Evolutionary conservation across 768 basidiomycete genomes (phyloP).

Genomic region (Fomitopsis serialis): DNA sequence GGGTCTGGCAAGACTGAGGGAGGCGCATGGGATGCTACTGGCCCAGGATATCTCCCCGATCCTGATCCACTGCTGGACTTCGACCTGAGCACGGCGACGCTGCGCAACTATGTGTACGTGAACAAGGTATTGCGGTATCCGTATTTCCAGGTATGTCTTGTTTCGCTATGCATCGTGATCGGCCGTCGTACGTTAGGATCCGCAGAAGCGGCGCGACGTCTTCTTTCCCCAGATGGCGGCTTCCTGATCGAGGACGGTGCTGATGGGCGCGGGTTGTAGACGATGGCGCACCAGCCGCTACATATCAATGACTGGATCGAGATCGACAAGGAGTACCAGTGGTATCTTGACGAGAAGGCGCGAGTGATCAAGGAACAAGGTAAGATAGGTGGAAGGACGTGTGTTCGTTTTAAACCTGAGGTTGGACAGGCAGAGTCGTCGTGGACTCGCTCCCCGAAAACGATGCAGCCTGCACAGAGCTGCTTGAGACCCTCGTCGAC

Average conservation of each 20-base stretch:
- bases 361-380: constrained; percentile 25
- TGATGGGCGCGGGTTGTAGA: constrained; percentile 7
- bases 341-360: constrained; percentile 28
- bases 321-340: constrained; percentile 28
- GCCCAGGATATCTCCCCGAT: constrained; percentile 9
- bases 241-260: background rate
- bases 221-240: background rate
- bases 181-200: background rate
- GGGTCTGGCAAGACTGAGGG: constrained; percentile 2
- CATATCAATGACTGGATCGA: constrained; percentile 34
- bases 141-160: constrained; percentile 12
- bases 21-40: constrained; percentile 2
- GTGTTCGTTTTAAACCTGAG: too few relatives aligned
- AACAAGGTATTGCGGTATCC: constrained; percentile 19
- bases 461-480: constrained; percentile 27
- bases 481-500: constrained; percentile 25
- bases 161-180: too few relatives aligned
- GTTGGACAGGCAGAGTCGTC: constrained; percentile 15
- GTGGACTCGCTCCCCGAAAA: constrained; percentile 31
- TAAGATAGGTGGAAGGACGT: too few relatives aligned
- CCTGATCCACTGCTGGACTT: constrained; percentile 14
- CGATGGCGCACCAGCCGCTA: constrained; percentile 32
- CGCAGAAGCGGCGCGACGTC: background rate
- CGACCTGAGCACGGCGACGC: constrained; percentile 10
- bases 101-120: constrained; percentile 14